Evolutionary conservation across 345 rosid species (phyloP).

Genomic region (Clausena lansium): DNA sequence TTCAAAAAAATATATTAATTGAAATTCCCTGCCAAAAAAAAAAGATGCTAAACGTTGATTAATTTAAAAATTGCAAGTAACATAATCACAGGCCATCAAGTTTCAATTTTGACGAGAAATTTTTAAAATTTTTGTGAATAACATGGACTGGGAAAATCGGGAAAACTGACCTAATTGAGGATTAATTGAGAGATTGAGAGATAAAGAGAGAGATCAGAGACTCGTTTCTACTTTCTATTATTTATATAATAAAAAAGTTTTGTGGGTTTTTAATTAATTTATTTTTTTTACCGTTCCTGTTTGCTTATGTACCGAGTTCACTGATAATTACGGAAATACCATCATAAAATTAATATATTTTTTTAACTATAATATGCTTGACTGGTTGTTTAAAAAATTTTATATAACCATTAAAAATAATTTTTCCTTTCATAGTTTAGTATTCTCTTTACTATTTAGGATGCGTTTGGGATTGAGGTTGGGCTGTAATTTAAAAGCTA

Average conservation of each 20-base stretch:
- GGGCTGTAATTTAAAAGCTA: too few species aligned
- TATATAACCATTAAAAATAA: too few species aligned
- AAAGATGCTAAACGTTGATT: not conserved
- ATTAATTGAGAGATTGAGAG: conserved; percentile 16
- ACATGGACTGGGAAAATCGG: not conserved
- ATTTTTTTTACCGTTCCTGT: not conserved
- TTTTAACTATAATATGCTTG: too few species aligned
- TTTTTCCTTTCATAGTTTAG: too few species aligned
- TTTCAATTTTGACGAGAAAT: not conserved
- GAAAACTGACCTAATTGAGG: conserved; percentile 15
- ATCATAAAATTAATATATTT: not conserved
- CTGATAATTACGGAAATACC: not conserved
- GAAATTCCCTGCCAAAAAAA: conserved; percentile 20
- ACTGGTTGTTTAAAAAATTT: too few species aligned
- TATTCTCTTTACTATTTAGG: too few species aligned
- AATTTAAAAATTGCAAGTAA: not conserved
- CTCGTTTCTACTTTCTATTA: not conserved
- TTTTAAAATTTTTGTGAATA: not conserved
- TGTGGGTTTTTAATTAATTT: not conserved
- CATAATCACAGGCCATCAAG: not conserved
- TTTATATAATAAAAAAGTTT: not conserved
- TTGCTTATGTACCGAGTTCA: not conserved
- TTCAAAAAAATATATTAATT: not conserved
- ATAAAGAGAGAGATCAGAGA: conserved; percentile 10
- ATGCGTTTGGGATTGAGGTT: too few species aligned